Base-by-base conservation (phyloP, 2,329 filamentous ascomycete species). In the Trichoderma sp. region DNA sequence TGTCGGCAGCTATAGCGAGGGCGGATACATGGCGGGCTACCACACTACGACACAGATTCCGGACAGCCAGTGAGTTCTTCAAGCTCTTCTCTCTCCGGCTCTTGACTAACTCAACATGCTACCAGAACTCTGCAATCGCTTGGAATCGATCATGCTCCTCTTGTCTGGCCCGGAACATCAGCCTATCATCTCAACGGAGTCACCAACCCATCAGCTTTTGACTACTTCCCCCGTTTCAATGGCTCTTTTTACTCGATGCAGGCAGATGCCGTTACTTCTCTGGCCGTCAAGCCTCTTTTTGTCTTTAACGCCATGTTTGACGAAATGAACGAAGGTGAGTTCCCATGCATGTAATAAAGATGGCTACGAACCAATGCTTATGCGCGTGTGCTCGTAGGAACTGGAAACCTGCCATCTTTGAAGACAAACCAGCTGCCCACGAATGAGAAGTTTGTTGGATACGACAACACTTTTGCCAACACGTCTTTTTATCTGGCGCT, bases 301-400 rank as follows among this genome's bases (percentile, higher is more conserved):
- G 66, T 53, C 5, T 68, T 68, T 10, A 68, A 57, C 43, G 66
- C 66, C 66, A 68, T 68, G 57, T 68, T 68, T 62, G 66, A 68
- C 11, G 66, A 68, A 19, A 52, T 68, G 35, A 68, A 68, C 47
- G 66, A 68, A 14, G 66, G 65, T 61, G 3, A 24, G 65, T 7
- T 19, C 5, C 4, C 6, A 11, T 33, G 0, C 13, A 3, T 24
- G 11, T 21, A 2, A 3, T 31, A 7, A 14, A 2, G 16, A 43
- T 19, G 5, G 29, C 5, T 13, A 16, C 27, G 10, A n/a, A 11
- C 4, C 27, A 13, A 11, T 16, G 4, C 62, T 65, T 13, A 57
- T 21, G 14, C 16, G 14, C 27, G 4, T 19, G 1, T 14, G 14
- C 37, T 24, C 5, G 11, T 47, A 68, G 65, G 65, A 8, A 62